Conservation (phyloP, 805 yeast species). For the Pichia deserticola region DNA sequence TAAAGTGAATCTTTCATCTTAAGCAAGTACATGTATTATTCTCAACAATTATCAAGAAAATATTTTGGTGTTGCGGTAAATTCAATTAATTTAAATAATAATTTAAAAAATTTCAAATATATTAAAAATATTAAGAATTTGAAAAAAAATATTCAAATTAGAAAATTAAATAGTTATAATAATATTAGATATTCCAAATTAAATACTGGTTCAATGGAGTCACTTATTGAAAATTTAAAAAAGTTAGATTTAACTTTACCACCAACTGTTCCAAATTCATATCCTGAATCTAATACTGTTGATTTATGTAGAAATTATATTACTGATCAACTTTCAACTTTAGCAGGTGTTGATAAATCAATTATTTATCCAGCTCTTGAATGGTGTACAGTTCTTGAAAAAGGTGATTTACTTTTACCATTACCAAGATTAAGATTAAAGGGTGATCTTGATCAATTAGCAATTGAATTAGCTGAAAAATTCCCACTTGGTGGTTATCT, state of each 20-base stretch:
- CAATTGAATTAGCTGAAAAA: constrained; percentile 67
- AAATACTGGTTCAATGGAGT: constrained; percentile 10
- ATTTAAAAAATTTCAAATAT: too few relatives aligned
- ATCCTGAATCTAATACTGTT: constrained; percentile 71
- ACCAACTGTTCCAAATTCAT: constrained; percentile 45
- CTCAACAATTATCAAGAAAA: too few relatives aligned
- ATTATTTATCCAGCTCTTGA: constrained; percentile 82
- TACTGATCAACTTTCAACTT: constrained; percentile 62
- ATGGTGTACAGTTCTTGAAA: constrained; percentile 75
- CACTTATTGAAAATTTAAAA: constrained; percentile 20
- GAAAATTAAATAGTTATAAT: too few relatives aligned
- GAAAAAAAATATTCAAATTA: too few relatives aligned
- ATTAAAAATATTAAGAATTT: too few relatives aligned
- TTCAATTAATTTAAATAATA: too few relatives aligned
- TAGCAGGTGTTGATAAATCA: constrained; percentile 63
- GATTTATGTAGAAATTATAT: constrained; percentile 89
- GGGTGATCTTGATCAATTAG: constrained; percentile 72
- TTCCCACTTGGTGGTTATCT: constrained; percentile 71
- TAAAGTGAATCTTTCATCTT: too few relatives aligned
- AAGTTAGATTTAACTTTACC: constrained; percentile 32
- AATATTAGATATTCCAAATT: background rate
- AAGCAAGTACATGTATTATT: too few relatives aligned
- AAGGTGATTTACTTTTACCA: constrained; percentile 91
- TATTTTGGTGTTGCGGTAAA: too few relatives aligned
- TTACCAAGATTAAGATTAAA: constrained; percentile 84